Base-by-base conservation (phyloP, 1,284 basidiomycete species). In the Malassezia restricta region DNA sequence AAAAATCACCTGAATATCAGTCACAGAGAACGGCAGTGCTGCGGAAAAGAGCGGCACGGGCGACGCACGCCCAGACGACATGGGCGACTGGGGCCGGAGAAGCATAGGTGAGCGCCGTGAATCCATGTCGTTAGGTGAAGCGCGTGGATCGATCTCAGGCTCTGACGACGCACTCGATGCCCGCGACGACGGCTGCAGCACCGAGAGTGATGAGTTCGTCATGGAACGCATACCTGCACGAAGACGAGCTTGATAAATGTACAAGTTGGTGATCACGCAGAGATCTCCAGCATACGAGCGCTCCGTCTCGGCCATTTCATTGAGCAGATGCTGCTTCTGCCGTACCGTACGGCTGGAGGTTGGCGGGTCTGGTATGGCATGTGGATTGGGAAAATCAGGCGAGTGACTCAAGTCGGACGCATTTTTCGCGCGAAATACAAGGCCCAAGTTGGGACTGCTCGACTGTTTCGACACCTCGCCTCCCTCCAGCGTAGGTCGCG, bases 261-360 rank as follows among this genome's bases (percentile, higher is more conserved):
- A 87, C 28, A 91, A 80, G 62, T 89, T 85, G 42, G 84, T 79
- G 48, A 94, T 81, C 44, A 94, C 77, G 3, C 83, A 83, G 17
- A 95, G 78, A 76, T 95, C 90, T 8, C 81, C 83, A 1, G 89
- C 86, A 74, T 92, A 92, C 0, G 85, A 82, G 28, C 84, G 78
- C 71, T 95, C 90, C 17, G 87, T 89, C 39, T 70, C 66, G 15
- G 66, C 43, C 14, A 72, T 59, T 51, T 95, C 90, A 43, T 83
- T 80, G 32, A 95, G 76, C 1, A 88, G 84, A 68, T 92, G 85
- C 24, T 82, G 79, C 27, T 90, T 81, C 75, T 88, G 91, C 15
- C 85, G 76, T 33, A 78, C 64, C n/a, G 57, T 74, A 14, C 60
- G 54, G 12, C 65, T 51, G 11, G 41, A n/a, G 1, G 42, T 20